phyloP scores from a whole-genome alignment of 148 eudicot genomes.

The Fagopyrum homotropicum region DNA sequence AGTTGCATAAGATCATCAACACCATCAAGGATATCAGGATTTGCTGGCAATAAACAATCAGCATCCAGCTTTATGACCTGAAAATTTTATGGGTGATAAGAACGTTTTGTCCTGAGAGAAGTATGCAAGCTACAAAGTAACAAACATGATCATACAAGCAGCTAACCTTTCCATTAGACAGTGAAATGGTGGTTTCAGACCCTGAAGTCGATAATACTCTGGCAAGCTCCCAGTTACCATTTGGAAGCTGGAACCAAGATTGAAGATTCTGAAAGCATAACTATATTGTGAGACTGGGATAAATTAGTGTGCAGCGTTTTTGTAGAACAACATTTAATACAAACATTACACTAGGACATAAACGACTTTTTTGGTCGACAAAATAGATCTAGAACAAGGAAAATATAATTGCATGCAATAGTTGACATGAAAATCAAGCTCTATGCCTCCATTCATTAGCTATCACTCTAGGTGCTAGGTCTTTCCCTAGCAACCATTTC shows the following conservation, averaged over 20 bases:
- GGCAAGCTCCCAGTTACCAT: slow-evolving; percentile 88
- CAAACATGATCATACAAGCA: neutral
- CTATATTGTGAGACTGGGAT: neutral
- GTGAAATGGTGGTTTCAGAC: slow-evolving; percentile 51
- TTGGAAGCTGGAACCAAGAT: slow-evolving; percentile 77
- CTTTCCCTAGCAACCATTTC: neutral
- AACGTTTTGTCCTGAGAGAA: neutral
- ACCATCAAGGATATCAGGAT: slow-evolving; percentile 93
- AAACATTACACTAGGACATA: neutral
- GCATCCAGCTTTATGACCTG: slow-evolving; percentile 64
- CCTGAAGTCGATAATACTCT: slow-evolving; percentile 60
- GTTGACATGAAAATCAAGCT: neutral
- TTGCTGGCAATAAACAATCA: slow-evolving; percentile 67
- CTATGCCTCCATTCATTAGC: neutral
- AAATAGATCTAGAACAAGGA: neutral
- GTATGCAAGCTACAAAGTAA: neutral
- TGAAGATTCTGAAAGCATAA: slow-evolving; percentile 63
- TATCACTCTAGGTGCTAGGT: neutral
- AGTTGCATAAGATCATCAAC: slow-evolving; percentile 98
- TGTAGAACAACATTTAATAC: neutral
- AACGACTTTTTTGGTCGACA: neutral
- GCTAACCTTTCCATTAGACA: slow-evolving; percentile 76
- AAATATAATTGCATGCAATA: neutral
- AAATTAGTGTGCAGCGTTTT: neutral
- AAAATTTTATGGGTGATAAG: slow-evolving; percentile 8